These are phyloP conservation scores for Ocimum tenuiflorum DNA, from an alignment of 257 asterid species.

Conservation along the genomic window DNA sequence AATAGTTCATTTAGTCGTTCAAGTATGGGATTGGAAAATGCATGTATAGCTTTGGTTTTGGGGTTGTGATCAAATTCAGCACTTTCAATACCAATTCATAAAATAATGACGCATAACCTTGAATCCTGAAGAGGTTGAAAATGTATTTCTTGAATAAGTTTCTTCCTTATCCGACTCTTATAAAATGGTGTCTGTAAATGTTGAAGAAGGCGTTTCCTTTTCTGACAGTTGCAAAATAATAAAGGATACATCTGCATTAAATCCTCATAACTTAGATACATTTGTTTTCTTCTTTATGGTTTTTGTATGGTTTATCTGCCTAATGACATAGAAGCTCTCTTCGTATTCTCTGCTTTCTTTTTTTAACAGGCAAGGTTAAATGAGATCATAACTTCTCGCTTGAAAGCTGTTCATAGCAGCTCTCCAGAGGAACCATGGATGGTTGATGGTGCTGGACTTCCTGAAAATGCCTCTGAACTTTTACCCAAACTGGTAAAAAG, in stretches of 20 bases:
- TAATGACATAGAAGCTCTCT: not conserved
- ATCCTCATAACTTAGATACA: not conserved
- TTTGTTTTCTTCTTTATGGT: not conserved
- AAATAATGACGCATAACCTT: too few relatives aligned
- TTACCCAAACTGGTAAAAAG: constrained; percentile 61
- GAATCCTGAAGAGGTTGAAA: not conserved
- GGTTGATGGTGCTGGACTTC: constrained; percentile 95
- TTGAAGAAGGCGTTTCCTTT: not conserved
- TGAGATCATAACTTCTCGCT: constrained; percentile 72
- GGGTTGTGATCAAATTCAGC: not conserved
- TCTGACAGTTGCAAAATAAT: not conserved
- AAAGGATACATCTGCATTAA: not conserved
- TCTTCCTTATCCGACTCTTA: not conserved
- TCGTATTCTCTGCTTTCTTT: not conserved
- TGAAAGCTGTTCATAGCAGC: constrained; percentile 29
- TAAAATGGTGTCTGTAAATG: not conserved
- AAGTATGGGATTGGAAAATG: not conserved
- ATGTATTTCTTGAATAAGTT: too few relatives aligned
- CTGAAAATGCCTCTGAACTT: constrained; percentile 73
- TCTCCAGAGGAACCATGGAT: constrained; percentile 67
- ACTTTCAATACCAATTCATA: too few relatives aligned
- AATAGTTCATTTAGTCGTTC: not conserved
- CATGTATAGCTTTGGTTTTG: not conserved
- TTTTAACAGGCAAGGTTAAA: constrained; percentile 64
- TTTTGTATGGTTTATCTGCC: not conserved